Base-by-base conservation (phyloP, 345 rosid genomes). In the Raphanus raphanistrum region DNA sequence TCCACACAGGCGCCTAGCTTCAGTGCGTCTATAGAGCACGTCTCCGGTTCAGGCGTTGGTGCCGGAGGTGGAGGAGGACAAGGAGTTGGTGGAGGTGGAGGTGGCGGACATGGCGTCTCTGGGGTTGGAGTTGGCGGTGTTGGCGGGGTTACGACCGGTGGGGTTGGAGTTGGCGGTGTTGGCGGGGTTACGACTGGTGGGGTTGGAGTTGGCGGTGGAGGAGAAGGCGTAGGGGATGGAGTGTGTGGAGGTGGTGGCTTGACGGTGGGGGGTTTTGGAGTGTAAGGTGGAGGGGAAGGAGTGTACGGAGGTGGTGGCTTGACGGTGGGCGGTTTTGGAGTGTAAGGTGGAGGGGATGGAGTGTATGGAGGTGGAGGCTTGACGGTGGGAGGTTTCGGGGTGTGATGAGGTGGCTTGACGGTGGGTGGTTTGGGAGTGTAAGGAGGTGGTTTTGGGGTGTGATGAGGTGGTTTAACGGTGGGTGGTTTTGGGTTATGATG, bases 1-100 rank as follows among this genome's bases (percentile, higher is more conserved):
- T 94, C 98, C 68, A 94, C 98, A 67, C 98, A 94, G 1, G 94
- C 94, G 1, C 88, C 90, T 4, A 94, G 82, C 86, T 89, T 92
- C 0, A 94, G 76, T 4, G 97, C 78, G 82, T 91, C 91, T 35
- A 88, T 84, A 3, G 97, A 81, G 72, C 98, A 94, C 2, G 97
- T 94, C 72, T 82, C 76, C 3, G 83, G 84, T 13, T 77, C 67
- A 16, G 90, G 84, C 1, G 88, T 83, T 1, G 87, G 85, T 1
- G 84, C 76, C 1, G 85, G 84, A 4, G 54, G 48, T 4, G 84
- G 84, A 8, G 87, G 79, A 5, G 90, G 85, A 17, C 80, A 83
- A 3, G 87, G 79, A 1, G 90, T 81, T n/a, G 90, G 82, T 5
- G 66, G 66, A 3, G 66, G 89, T 25, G 82, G 79, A 1, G 90